phyloP scores from a whole-genome alignment of 495 filamentous ascomycete species.

The Penicillium paxilli region DNA sequence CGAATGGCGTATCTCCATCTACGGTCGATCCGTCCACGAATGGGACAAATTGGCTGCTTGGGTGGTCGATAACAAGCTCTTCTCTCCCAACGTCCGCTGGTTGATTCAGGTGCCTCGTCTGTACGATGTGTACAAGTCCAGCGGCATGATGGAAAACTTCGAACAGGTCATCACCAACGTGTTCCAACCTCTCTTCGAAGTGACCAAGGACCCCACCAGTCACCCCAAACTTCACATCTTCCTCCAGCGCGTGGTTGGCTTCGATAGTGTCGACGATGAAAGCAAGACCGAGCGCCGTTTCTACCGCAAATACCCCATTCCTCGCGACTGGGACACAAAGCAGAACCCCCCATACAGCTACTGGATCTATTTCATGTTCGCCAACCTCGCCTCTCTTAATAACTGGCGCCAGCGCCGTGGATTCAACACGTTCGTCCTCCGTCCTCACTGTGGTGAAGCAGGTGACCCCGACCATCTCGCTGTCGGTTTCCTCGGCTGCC shows the following conservation, averaged over 20 bases:
- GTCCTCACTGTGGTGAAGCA: conserved; percentile 95
- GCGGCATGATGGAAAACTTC: conserved; percentile 79
- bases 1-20: conserved; percentile 97
- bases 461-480: conserved; percentile 96
- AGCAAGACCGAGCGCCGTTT: conserved; percentile 92
- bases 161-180: conserved; percentile 90
- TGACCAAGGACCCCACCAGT: conserved; percentile 79
- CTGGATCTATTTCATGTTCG: conserved; percentile 96
- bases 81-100: conserved; percentile 97
- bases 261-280: conserved; percentile 97
- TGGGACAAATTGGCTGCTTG: conserved; percentile 98
- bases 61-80: conserved; percentile 98
- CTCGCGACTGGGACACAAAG: conserved; percentile 81
- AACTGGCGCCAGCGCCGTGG: conserved; percentile 84
- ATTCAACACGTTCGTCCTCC: conserved; percentile 92
- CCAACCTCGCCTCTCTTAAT: conserved; percentile 92
- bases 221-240: conserved; percentile 95
- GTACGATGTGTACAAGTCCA: conserved; percentile 93
- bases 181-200: conserved; percentile 93
- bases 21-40: conserved; percentile 86
- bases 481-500: conserved; percentile 87
- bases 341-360: conserved; percentile 98
- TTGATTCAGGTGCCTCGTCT: conserved; percentile 92
- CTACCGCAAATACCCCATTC: conserved; percentile 90
- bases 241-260: conserved; percentile 90